These are phyloP conservation scores for Sporisorium sorghi DNA, from an alignment of 1,284 basidiomycete genomes.

Conservation along the genomic window DNA sequence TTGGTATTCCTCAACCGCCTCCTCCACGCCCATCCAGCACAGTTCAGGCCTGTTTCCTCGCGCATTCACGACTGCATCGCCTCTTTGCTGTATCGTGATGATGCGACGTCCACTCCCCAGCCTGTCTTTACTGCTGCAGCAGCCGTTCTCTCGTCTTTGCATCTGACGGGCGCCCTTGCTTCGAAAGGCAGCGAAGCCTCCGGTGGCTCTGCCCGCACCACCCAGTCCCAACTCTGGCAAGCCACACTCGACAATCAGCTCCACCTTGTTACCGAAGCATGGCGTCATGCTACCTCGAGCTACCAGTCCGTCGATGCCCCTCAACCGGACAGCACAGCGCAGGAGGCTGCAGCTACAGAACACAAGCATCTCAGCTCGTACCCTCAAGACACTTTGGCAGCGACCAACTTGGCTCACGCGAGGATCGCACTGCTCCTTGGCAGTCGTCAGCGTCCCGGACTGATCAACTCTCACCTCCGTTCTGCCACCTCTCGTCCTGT, in stretches of 20 bases:
- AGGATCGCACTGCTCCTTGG: constrained; percentile 45
- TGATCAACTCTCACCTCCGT: constrained; percentile 39
- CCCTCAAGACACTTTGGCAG: constrained; percentile 33
- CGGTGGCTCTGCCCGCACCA: constrained; percentile 37
- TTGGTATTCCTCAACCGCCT: constrained; percentile 32
- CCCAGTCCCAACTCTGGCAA: constrained; percentile 58
- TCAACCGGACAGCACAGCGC: background rate
- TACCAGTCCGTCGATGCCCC: constrained; percentile 14
- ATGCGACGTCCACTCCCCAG: constrained; percentile 8
- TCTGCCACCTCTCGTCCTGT: constrained; percentile 77
- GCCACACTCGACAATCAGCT: constrained; percentile 41
- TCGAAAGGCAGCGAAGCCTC: constrained; percentile 43
- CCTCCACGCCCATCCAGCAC: constrained; percentile 38
- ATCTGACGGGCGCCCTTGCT: constrained; percentile 52
- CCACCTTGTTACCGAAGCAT: constrained; percentile 28
- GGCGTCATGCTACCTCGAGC: constrained; percentile 38
- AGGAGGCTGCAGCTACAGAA: constrained; percentile 5
- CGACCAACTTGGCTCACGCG: constrained; percentile 29
- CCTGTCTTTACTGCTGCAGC: constrained; percentile 31
- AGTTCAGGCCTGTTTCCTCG: constrained; percentile 47
- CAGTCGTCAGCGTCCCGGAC: constrained; percentile 24
- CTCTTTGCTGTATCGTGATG: constrained; percentile 38
- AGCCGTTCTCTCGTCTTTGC: constrained; percentile 45
- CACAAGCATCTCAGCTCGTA: constrained; percentile 25
- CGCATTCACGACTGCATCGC: constrained; percentile 42